Conservation (phyloP, 768 basidiomycete species). For the Trichaptum fuscoviolaceum region DNA sequence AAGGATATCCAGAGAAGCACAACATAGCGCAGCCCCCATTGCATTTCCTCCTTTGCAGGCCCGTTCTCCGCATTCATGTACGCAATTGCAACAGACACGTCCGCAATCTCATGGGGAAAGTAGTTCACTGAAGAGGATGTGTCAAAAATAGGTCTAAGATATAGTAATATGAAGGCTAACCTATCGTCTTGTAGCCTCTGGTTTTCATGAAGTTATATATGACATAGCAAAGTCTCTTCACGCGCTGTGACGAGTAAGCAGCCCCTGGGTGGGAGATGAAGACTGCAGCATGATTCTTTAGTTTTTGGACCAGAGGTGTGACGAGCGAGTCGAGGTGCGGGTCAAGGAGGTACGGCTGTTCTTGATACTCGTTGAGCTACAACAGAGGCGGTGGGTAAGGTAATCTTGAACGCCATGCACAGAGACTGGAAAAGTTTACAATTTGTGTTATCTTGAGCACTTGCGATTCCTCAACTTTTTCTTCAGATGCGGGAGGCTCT, state of each 20-base stretch:
- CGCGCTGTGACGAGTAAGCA: constrained; percentile 31
- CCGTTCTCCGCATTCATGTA: constrained; percentile 50
- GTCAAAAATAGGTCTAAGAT: constrained; percentile 5
- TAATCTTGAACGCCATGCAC: neutral
- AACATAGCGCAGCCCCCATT: constrained; percentile 83
- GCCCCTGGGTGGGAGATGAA: constrained; percentile 26
- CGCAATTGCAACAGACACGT: constrained; percentile 69
- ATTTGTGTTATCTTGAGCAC: neutral
- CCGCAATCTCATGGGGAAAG: constrained; percentile 88
- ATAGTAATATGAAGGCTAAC: constrained; percentile 42
- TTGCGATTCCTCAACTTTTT: neutral
- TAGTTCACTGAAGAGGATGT: constrained; percentile 64
- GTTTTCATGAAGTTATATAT: constrained; percentile 83
- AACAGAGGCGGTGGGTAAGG: constrained; percentile 1
- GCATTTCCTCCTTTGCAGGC: constrained; percentile 33
- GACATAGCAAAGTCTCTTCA: constrained; percentile 51
- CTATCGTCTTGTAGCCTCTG: constrained; percentile 86
- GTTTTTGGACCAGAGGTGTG: constrained; percentile 58
- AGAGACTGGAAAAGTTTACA: neutral
- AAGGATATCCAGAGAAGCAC: constrained; percentile 91
- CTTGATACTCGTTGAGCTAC: constrained; percentile 87
- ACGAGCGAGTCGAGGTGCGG: constrained; percentile 81
- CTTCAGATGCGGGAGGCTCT: neutral
- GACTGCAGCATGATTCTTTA: constrained; percentile 51
- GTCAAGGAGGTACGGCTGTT: constrained; percentile 89